phyloP scores from a whole-genome alignment of 2,329 filamentous ascomycete genomes.

The Monilinia aucupariae region DNA sequence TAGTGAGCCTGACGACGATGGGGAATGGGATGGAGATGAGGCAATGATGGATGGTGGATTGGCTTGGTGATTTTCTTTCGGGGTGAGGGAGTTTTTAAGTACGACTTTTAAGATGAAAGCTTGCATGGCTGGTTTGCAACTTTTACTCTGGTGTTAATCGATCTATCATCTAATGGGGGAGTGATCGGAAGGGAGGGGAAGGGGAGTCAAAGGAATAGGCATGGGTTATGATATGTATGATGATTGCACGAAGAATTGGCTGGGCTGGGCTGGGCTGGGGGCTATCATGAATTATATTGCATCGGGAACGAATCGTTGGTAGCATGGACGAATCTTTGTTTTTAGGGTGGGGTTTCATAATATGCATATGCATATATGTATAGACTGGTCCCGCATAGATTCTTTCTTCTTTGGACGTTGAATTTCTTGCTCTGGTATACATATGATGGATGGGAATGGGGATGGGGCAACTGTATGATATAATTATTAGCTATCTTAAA shows the following conservation, averaged over 20 bases:
- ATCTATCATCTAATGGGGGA: background rate
- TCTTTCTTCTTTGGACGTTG: background rate
- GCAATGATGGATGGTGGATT: constrained; percentile 1
- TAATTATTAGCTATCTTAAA: too few species aligned
- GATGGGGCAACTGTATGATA: too few species aligned
- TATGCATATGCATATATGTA: background rate
- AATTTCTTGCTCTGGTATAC: background rate
- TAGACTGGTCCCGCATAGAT: background rate
- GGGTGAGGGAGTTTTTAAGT: background rate
- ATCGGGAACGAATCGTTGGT: background rate
- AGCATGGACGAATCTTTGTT: background rate
- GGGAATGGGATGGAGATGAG: constrained; percentile 41
- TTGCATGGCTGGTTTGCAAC: background rate
- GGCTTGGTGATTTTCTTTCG: constrained; percentile 5
- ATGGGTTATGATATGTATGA: background rate
- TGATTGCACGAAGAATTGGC: background rate
- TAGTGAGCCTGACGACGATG: constrained; percentile 50
- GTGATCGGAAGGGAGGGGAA: background rate
- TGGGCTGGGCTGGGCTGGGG: background rate
- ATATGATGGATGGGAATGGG: too few species aligned
- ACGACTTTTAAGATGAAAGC: background rate
- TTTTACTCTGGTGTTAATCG: background rate
- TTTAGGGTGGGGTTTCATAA: background rate
- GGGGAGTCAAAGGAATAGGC: background rate
- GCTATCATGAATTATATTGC: background rate